These are phyloP conservation scores for Chimonanthus salicifolius DNA, from an alignment of 164 flowering plant species.

Conservation along the genomic window DNA sequence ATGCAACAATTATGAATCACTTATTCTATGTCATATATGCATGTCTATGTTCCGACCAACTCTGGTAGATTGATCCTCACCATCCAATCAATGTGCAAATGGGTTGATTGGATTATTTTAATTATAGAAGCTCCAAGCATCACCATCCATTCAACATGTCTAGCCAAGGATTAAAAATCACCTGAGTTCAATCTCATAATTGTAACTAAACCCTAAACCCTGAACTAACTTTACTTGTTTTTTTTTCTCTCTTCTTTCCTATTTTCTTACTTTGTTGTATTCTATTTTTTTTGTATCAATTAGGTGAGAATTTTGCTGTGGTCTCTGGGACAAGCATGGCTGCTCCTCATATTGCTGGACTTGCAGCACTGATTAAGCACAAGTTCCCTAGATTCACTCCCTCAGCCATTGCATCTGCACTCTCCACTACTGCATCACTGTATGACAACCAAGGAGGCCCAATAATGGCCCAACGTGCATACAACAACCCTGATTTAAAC, in stretches of 20 bases:
- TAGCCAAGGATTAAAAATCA: too few relatives aligned
- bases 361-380: constrained; percentile 85
- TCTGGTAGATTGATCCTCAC: too few relatives aligned
- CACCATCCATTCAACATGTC: too few relatives aligned
- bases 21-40: too few relatives aligned
- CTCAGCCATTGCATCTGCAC: constrained; percentile 91
- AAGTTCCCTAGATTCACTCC: constrained; percentile 74
- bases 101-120: too few relatives aligned
- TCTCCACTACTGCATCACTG: constrained; percentile 84
- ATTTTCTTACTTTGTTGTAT: not conserved
- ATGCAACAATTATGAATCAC: not conserved
- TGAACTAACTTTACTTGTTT: too few relatives aligned
- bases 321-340: constrained; percentile 99
- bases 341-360: constrained; percentile 97
- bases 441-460: constrained; percentile 65
- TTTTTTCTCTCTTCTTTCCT: not conserved
- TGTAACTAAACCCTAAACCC: too few relatives aligned
- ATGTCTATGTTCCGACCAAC: too few relatives aligned
- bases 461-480: constrained; percentile 93
- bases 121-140: too few relatives aligned
- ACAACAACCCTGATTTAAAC: constrained; percentile 66
- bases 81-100: too few relatives aligned
- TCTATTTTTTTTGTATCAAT: not conserved
- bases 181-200: too few relatives aligned
- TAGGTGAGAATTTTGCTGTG: constrained; percentile 94